Percentiles rank a stretch among this genome's conserved stretches.
Evolutionary conservation across 495 filamentous ascomycete genomes (phyloP).

Genomic region (Pyrenopolyporus hunteri): DNA sequence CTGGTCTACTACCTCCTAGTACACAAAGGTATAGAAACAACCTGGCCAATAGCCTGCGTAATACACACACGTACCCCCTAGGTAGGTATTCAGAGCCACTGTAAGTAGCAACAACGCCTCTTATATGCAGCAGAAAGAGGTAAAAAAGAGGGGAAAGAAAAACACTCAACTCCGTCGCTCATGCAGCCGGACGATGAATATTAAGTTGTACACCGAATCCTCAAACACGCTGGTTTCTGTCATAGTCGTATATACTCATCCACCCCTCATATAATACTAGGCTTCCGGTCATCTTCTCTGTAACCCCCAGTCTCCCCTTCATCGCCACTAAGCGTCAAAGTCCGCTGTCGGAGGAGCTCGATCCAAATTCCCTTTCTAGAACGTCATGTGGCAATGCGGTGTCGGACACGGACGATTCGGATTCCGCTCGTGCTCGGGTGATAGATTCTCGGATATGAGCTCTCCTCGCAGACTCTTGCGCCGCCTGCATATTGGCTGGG

Average conservation of each 20-base stretch:
- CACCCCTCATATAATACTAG: conserved; percentile 4
- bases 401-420: conserved; percentile 25
- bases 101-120: conserved; percentile 11
- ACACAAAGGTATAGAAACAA: conserved; percentile 1
- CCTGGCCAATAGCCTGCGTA: conserved; percentile 2
- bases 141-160: conserved; percentile 10
- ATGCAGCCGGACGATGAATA: conserved; percentile 37
- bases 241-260: conserved; percentile 21
- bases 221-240: conserved; percentile 10
- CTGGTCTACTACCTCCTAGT: neutral
- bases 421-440: conserved; percentile 28
- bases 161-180: conserved; percentile 37
- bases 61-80: neutral
- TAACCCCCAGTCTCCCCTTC: neutral
- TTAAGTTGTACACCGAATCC: conserved; percentile 24
- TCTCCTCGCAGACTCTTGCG: conserved; percentile 38
- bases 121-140: conserved; percentile 16
- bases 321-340: conserved; percentile 15
- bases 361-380: conserved; percentile 31
- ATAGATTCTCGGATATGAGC: conserved; percentile 30
- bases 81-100: neutral
- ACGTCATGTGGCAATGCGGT: neutral
- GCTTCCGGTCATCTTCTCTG: neutral
- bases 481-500: conserved; percentile 27
- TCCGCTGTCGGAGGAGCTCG: conserved; percentile 28